Conservation (phyloP, 140 eudicot genomes). For the Senecio squalidus region DNA sequence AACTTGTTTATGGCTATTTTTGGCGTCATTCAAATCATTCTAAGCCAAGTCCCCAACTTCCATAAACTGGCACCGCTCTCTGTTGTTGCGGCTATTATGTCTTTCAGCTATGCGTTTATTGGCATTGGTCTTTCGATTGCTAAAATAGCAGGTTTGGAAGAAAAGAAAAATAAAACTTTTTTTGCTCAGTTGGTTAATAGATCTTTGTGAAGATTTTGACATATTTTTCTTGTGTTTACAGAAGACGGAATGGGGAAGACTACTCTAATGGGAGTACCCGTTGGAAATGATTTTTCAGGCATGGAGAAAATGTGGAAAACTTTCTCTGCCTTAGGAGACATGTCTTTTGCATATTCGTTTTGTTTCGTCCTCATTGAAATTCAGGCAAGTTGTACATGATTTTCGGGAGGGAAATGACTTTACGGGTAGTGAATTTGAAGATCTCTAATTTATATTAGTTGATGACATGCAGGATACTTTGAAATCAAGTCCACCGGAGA, state of each 20-base stretch:
- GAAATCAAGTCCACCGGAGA: constrained; percentile 40
- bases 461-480: constrained; percentile 50
- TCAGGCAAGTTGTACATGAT: constrained; percentile 63
- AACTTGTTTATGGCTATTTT: constrained; percentile 52
- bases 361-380: constrained; percentile 58
- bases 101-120: constrained; percentile 54
- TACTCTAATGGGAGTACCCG: constrained; percentile 26
- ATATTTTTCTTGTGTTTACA: constrained; percentile 15
- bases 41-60: constrained; percentile 70
- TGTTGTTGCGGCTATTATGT: constrained; percentile 62
- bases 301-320: constrained; percentile 47
- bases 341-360: constrained; percentile 65
- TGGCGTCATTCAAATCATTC: constrained; percentile 45
- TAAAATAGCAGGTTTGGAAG: constrained; percentile 39
- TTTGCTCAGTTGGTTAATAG: no score
- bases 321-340: constrained; percentile 54
- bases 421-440: no score
- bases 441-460: no score
- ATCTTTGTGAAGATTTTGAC: neutral
- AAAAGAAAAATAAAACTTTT: no score
- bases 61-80: constrained; percentile 54
- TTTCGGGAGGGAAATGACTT: no score
- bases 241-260: constrained; percentile 27
- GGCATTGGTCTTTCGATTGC: constrained; percentile 69
- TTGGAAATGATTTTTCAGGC: constrained; percentile 15